Percentiles rank a stretch among this genome's conserved stretches.
These are phyloP conservation scores for Cadophora luteo-olivacea DNA, from an alignment of 2,329 filamentous ascomycete species.

Conservation along the genomic window DNA sequence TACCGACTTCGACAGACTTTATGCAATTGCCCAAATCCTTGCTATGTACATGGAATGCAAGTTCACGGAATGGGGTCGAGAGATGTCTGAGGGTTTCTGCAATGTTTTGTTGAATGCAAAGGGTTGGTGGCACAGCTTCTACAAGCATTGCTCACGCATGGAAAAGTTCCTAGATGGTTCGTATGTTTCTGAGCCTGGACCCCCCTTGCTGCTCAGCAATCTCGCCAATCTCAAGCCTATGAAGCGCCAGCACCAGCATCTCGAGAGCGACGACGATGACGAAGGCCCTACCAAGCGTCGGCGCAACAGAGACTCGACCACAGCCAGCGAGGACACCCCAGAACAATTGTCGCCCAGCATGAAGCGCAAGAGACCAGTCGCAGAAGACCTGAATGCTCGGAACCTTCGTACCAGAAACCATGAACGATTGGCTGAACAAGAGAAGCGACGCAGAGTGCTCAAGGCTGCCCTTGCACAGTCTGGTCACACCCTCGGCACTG, in stretches of 20 bases:
- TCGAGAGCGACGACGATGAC: constrained; percentile 35
- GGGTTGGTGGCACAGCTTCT: constrained; percentile 26
- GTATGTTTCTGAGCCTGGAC: not conserved
- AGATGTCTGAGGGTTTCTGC: not conserved
- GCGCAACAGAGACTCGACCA: not conserved
- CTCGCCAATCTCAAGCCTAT: not conserved
- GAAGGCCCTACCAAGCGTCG: constrained; percentile 30
- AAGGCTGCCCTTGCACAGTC: constrained; percentile 53
- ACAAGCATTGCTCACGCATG: constrained; percentile 26
- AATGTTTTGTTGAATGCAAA: not conserved
- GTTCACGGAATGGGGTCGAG: not conserved
- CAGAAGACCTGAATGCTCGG: constrained; percentile 52
- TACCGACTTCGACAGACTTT: constrained; percentile 28
- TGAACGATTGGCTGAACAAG: constrained; percentile 59
- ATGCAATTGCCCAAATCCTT: constrained; percentile 37
- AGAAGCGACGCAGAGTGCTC: constrained; percentile 56
- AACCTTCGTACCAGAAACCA: constrained; percentile 62
- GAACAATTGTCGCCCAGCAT: constrained; percentile 31
- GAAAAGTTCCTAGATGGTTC: constrained; percentile 18
- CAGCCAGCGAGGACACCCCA: constrained; percentile 17
- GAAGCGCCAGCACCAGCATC: not conserved
- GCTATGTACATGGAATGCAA: constrained; percentile 11
- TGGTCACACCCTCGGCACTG: constrained; percentile 52
- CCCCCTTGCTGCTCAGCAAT: not conserved
- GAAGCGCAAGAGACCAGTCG: constrained; percentile 50